Base-by-base conservation (phyloP, 176 grass and related monocot species). In the Musa schizocarpa region DNA sequence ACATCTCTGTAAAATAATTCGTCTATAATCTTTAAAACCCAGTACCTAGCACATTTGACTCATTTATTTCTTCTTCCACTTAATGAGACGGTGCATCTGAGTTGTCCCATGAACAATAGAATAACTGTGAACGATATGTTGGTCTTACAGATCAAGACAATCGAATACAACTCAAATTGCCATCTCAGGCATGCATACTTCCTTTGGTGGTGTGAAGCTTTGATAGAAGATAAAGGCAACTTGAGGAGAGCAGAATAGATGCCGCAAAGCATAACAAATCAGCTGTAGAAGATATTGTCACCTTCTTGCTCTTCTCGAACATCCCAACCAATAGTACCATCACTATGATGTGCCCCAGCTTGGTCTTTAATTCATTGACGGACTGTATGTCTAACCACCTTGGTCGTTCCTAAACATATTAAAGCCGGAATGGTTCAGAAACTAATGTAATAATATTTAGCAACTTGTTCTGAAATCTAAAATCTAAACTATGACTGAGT, bases 271-370 rank as follows among this genome's bases (percentile, higher is more conserved):
- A 98, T 4, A 89, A 71, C 56, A 98, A 86, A 77, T 98, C 95
- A 34, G 72, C 7, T 52, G 86, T 76, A 6, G 90, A 82, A 63
- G 80, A 66, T 23, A 98, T 93, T 26, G 82, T 81, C 49, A 89
- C 78, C 76, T 86, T 89, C 90, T 82, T 87, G 76, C 90, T 91
- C 72, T 98, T 98, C 78, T 98, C 95, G 24, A 91, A 89, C 73
- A 98, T 85, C 11, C 95, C 95, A 66, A 93, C 81, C 55, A 98
- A 80, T 77, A 98, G 81, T 80, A 89, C 80, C 86, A 86, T 81
- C 73, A 98, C 95, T 50, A 98, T 98, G 64, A 91, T 86, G 81
- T 98, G 95, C 0, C 90, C 95, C 64, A 98, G 20, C 82, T 98
- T 98, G 0, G 90, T 93, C 88, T 98, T 98, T 12, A 98, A 87